Evolutionary conservation across 2,329 filamentous ascomycete genomes (phyloP).

Genomic region (Aspergillus sp.): DNA sequence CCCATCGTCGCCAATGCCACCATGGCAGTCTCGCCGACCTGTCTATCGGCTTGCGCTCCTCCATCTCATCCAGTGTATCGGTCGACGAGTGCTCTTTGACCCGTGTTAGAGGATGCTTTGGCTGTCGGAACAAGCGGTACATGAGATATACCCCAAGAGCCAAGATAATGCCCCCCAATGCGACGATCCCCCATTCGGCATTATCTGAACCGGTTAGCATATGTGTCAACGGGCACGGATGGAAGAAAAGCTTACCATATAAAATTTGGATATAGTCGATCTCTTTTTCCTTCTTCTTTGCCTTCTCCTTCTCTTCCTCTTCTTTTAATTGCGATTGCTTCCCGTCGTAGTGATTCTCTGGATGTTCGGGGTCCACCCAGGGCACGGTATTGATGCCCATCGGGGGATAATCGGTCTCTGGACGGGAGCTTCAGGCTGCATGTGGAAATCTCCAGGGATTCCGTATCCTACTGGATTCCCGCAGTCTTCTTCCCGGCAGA

Average conservation of each 20-base stretch:
- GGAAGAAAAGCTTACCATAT: too few relatives aligned
- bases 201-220: too few relatives aligned
- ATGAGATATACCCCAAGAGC: too few relatives aligned
- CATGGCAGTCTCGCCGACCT: slow-evolving; percentile 13
- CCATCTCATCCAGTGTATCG: slow-evolving; percentile 5
- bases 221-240: too few relatives aligned
- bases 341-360: slow-evolving; percentile 14
- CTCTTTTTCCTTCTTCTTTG: neutral
- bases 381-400: slow-evolving; percentile 27
- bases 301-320: neutral
- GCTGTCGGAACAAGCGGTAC: too few relatives aligned
- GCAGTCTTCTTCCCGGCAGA: slow-evolving; percentile 25
- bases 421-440: neutral
- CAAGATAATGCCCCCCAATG: too few relatives aligned
- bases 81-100: neutral
- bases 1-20: slow-evolving; percentile 30
- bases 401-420: slow-evolving; percentile 22
- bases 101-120: too few relatives aligned
- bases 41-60: slow-evolving; percentile 12
- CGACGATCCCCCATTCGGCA: too few relatives aligned
- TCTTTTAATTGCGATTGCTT: slow-evolving; percentile 1
- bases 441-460: slow-evolving; percentile 21
- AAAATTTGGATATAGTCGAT: too few relatives aligned
- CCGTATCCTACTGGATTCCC: slow-evolving; percentile 25
- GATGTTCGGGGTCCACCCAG: slow-evolving; percentile 25